Conservation (phyloP, 371 early-diverging fungal genomes). For the Fennellomyces sp. region DNA sequence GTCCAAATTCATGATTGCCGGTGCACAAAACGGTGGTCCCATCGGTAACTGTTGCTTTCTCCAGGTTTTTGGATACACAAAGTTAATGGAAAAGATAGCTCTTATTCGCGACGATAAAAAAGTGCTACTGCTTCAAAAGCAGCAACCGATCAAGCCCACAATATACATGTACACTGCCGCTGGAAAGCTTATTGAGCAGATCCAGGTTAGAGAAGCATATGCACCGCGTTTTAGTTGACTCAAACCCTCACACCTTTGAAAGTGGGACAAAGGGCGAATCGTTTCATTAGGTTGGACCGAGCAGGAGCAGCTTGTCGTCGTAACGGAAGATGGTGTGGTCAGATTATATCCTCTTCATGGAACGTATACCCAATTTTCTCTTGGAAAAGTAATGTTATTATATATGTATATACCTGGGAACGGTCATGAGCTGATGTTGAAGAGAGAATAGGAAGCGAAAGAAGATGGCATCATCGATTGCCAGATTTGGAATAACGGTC, state of each 20-base stretch:
- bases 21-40: conserved; percentile 91
- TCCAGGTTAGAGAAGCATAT: conserved; percentile 59
- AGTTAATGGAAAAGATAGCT: not conserved
- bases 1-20: conserved; percentile 79
- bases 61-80: not conserved
- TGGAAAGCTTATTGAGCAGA: conserved; percentile 83
- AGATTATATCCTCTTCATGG: conserved; percentile 84
- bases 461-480: conserved; percentile 82
- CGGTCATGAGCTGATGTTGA: not conserved
- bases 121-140: conserved; percentile 72
- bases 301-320: conserved; percentile 84
- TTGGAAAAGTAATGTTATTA: conserved; percentile 67
- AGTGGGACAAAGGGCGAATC: conserved; percentile 92
- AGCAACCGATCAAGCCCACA: conserved; percentile 75
- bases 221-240: no score
- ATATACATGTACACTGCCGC: conserved; percentile 86
- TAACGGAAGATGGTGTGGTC: conserved; percentile 89
- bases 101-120: conserved; percentile 86
- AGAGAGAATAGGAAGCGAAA: conserved; percentile 69
- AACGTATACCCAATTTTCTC: conserved; percentile 76
- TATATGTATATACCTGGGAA: not conserved
- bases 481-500: conserved; percentile 85
- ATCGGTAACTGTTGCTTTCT: conserved; percentile 67
- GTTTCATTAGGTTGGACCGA: conserved; percentile 91
- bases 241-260: no score